Percentiles rank a stretch among this genome's conserved stretches.
phyloP scores from a whole-genome alignment of 768 basidiomycete species.

The Lactarius hengduanensis region DNA sequence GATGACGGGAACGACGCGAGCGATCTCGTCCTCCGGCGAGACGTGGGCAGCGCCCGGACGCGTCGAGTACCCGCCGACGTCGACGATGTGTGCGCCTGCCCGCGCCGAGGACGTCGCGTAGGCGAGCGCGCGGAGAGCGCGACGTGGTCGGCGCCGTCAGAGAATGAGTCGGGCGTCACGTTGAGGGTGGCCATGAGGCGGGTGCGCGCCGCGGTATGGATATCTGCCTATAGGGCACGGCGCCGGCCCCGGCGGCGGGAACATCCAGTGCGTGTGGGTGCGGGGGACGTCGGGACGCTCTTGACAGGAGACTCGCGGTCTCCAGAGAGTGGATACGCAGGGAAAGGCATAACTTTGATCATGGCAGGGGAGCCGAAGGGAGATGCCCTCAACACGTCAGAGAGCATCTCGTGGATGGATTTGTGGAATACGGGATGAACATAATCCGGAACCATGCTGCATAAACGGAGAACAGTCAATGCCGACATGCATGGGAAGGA shows the following conservation, averaged over 20 bases:
- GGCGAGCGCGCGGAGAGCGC: slow-evolving; percentile 50
- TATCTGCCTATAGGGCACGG: slow-evolving; percentile 26
- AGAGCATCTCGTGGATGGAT: slow-evolving; percentile 48
- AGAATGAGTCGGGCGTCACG: slow-evolving; percentile 94
- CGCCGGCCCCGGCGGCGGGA: slow-evolving; percentile 33
- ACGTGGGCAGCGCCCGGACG: slow-evolving; percentile 76
- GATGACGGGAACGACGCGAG: slow-evolving; percentile 72
- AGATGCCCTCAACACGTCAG: slow-evolving; percentile 38
- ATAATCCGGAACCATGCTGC: slow-evolving; percentile 77
- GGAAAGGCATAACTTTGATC: slow-evolving; percentile 75
- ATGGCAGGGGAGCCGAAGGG: slow-evolving; percentile 46
- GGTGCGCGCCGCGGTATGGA: slow-evolving; percentile 43
- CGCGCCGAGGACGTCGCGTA: slow-evolving; percentile 51
- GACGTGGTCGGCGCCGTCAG: slow-evolving; percentile 70
- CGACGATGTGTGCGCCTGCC: slow-evolving; percentile 73
- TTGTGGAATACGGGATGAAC: slow-evolving; percentile 59
- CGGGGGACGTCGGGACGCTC: slow-evolving; percentile 26
- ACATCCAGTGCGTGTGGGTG: slow-evolving; percentile 53
- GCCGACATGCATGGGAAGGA: neutral
- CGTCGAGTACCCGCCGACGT: slow-evolving; percentile 94
- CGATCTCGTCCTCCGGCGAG: slow-evolving; percentile 63
- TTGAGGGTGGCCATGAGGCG: slow-evolving; percentile 92
- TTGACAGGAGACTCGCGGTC: slow-evolving; percentile 25
- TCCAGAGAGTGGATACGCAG: slow-evolving; percentile 46
- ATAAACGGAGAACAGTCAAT: neutral